Percentiles rank a stretch among this genome's conserved stretches.
Conservation (phyloP, 306 rosid genomes). For the Clitoria ternatea region DNA sequence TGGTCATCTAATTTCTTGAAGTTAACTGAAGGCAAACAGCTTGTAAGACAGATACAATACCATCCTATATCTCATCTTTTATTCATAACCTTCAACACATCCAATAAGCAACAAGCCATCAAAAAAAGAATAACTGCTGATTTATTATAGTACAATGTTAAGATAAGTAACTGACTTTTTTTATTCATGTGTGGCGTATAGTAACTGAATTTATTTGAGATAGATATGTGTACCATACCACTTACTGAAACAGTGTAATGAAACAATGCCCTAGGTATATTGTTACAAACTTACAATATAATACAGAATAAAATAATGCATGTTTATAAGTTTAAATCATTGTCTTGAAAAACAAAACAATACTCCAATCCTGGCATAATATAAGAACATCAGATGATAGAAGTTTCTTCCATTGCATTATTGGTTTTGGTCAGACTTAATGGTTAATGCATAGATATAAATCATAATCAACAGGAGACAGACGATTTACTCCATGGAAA, state of each 20-base stretch:
- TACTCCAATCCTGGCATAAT: background rate
- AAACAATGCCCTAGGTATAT: background rate
- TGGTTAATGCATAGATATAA: constrained; percentile 5
- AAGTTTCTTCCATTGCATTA: background rate
- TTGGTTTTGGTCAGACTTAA: background rate
- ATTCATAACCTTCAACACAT: background rate
- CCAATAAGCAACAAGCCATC: background rate
- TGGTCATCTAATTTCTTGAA: background rate
- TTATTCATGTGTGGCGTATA: background rate
- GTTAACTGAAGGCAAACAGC: background rate
- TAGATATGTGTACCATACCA: background rate
- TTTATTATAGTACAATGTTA: background rate
- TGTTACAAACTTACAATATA: background rate
- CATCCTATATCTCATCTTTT: background rate
- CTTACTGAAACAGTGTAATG: background rate
- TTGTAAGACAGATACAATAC: background rate
- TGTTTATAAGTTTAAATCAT: background rate
- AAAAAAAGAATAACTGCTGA: background rate
- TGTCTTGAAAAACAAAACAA: constrained; percentile 8
- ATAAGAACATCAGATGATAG: background rate
- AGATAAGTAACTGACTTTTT: background rate
- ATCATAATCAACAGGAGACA: constrained; percentile 72
- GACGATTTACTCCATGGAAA: constrained; percentile 95
- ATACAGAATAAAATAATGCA: background rate
- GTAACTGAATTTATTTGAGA: background rate